Base-by-base conservation (phyloP, 169 alveolate genomes). In the Cytauxzoon felis region DNA sequence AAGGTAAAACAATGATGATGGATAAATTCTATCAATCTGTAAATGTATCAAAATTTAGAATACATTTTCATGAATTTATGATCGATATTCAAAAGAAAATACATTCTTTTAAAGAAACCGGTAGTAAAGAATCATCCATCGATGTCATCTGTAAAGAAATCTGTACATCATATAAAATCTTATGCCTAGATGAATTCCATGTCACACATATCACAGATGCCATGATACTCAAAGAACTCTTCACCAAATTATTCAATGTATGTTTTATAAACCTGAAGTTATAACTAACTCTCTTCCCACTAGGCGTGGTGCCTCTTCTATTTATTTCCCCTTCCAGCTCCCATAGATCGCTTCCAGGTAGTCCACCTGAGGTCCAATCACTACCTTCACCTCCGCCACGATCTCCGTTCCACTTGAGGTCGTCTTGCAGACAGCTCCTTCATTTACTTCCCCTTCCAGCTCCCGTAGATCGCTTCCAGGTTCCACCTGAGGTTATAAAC, bases 181-280 rank as follows among this genome's bases (percentile, higher is more conserved):
- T 85, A 26, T 85, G 83, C 76, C 68, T 85, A 32, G 91, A 85
- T 30, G 91, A 85, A 62, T 85, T 85, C 65, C 80, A 71, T 57
- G 88, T 85, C 29, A 81, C 78, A 30, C 91, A 85, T 62, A 85
- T 85, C 54, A 75, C 91, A 11, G 91, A 85, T 43, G 91, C 91
- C 13, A 85, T 85, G 91, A 56, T 85, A 23, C 83, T 85, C 13
- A 85, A 80, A 61, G 78, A 87, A 1, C 72, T 85, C 13, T 85
- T 85, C 59, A 75, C 81, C 23, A 78, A 65, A 16, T 43, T 85
- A 19, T 85, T 85, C 69, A 68, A 80, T 42, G 81, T 63, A 58
- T 47, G 84, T 41, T 49, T 13, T 52, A 52, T n/a, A n/a, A n/a
- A n/a, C n/a, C n/a, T n/a, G n/a, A n/a, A n/a, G n/a, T n/a, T n/a